Evolutionary conservation across 257 asterid genomes (phyloP), one percentile per base, ranked within the genome.

Genomic region (Nicotiana paniculata): DNA sequence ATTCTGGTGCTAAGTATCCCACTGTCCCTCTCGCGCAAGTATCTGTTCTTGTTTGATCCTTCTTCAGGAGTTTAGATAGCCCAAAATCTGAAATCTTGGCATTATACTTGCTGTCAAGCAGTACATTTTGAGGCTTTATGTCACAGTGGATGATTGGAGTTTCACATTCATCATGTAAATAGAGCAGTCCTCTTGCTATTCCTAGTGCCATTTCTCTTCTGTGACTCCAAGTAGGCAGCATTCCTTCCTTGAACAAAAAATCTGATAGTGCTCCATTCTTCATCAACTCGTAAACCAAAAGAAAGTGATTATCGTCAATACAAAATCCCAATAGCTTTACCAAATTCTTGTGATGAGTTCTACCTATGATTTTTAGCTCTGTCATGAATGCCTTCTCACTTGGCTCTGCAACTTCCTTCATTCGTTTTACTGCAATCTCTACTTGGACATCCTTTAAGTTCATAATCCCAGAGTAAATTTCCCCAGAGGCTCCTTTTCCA

Each of bases 1-100:
- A 83, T 61, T 83, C 83, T 8, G 86, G 86, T 28, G 86, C 86
- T 2, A 83, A 21, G 15, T 84, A 84, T 9, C 84, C 86, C 35
- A 58, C 82, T 48, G 86, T 84, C 69, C 84, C 86, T 74, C 86
- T 80, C 4, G 77, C 46, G 9, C 61, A 10, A 17, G 86, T 84
- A 30, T 30, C 68, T 6, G 81, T 69, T 57, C 67, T 55, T 0
- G 77, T 70, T 54, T 84, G 86, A 35, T 84, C 86, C 8, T 24
- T 21, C 21, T 37, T 13, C 68, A 84, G 32, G 58, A 61, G 86
- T 74, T 84, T 84, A 1, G 86, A 78, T 11, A 80, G 28, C 37
- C 86, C 82, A 48, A 84, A 84, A 54, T 84, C 86, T 21, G 84
- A 80, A 65, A 84, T 84, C 35, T 59, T 84, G 43, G 84, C 61